phyloP scores from a whole-genome alignment of 169 alveolate genomes.

The Miamiensis avidus region DNA sequence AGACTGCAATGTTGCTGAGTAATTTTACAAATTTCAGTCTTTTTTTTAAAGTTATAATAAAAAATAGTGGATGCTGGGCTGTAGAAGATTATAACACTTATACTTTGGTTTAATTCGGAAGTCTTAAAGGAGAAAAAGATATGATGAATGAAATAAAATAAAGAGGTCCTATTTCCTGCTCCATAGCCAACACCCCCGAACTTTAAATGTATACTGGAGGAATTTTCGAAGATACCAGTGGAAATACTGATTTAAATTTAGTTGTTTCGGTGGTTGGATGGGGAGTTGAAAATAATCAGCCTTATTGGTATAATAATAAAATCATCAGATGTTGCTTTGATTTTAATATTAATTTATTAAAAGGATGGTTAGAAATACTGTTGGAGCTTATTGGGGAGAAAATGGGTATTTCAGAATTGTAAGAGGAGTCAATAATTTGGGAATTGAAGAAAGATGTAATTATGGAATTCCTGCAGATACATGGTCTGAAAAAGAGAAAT shows the following conservation, averaged over 20 bases:
- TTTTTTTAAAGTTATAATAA: not conserved
- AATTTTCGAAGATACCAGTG: slow-evolving; percentile 43
- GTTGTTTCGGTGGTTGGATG: slow-evolving; percentile 89
- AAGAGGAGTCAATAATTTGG: slow-evolving; percentile 74
- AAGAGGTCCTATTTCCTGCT: slow-evolving; percentile 68
- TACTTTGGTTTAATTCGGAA: slow-evolving; percentile 51
- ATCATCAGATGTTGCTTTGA: not conserved
- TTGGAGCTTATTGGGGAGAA: slow-evolving; percentile 76
- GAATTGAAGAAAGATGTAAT: slow-evolving; percentile 72
- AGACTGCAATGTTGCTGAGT: slow-evolving; percentile 37
- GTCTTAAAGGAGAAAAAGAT: slow-evolving; percentile 52
- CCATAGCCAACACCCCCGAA: slow-evolving; percentile 43
- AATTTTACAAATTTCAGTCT: too few species aligned
- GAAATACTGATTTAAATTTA: slow-evolving; percentile 50
- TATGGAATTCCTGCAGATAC: slow-evolving; percentile 63
- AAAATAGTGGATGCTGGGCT: slow-evolving; percentile 47
- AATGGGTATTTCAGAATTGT: slow-evolving; percentile 73
- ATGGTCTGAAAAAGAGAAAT: slow-evolving; percentile 43
- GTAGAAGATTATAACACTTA: slow-evolving; percentile 46
- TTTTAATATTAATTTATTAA: too few species aligned
- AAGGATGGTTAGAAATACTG: slow-evolving; percentile 12
- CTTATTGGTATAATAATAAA: slow-evolving; percentile 27
- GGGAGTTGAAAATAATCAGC: slow-evolving; percentile 48
- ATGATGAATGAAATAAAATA: slow-evolving; percentile 59
- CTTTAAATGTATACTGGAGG: slow-evolving; percentile 48